phyloP scores from a whole-genome alignment of 83 land plant species.

The Thuja plicata region DNA sequence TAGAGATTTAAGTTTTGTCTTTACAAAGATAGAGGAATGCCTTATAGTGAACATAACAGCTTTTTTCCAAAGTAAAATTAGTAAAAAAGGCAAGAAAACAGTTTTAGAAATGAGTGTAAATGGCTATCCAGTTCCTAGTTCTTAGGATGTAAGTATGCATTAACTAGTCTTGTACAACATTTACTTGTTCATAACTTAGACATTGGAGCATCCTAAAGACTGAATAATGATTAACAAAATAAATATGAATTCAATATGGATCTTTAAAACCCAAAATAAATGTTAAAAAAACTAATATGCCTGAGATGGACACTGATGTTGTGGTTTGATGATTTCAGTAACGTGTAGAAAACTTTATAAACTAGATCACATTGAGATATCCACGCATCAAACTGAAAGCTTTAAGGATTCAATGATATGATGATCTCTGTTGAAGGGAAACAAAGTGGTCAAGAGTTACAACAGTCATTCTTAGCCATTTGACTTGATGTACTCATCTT shows the following conservation, averaged over 20 bases:
- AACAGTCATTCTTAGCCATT: background rate
- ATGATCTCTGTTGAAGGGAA: too few relatives aligned
- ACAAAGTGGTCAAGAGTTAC: conserved; percentile 12
- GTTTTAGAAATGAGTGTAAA: background rate
- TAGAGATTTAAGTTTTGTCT: conserved; percentile 9
- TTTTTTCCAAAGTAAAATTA: background rate
- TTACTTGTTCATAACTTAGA: too few relatives aligned
- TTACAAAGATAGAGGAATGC: background rate
- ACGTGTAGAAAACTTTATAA: too few relatives aligned
- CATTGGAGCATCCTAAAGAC: too few relatives aligned
- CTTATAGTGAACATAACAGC: background rate
- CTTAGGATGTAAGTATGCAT: too few relatives aligned
- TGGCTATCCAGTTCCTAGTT: too few relatives aligned
- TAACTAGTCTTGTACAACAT: too few relatives aligned
- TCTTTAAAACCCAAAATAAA: background rate
- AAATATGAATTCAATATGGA: too few relatives aligned
- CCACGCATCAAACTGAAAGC: background rate
- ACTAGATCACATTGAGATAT: background rate
- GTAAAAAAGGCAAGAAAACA: conserved; percentile 2
- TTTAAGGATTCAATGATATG: too few relatives aligned
- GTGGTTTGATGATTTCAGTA: conserved; percentile 16
- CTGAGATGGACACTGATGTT: background rate
- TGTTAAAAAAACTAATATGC: background rate
- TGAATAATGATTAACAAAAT: too few relatives aligned
- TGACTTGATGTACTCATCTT: background rate